Base-by-base conservation (phyloP, 1,139 yeast species). In the Suhomyces bolitotheri region DNA sequence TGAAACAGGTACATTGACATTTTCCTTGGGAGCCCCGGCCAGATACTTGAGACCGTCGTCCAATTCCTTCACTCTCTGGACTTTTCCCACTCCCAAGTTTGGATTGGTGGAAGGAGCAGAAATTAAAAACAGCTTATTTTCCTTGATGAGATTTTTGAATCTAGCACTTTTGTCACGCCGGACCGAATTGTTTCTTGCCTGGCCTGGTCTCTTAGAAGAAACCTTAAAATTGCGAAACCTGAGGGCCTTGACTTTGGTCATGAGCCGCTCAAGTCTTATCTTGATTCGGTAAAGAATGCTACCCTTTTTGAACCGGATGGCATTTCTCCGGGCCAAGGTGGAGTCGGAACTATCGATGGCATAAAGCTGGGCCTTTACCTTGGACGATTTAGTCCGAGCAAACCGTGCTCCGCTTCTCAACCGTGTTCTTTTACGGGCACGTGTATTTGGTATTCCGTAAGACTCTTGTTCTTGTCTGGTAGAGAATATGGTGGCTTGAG, bases 401-500 rank as follows among this genome's bases (percentile, higher is more conserved):
- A 42, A 39, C 10, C 41, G 24, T 5, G 30, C 13, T 7, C 17
- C 16, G 10, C 25, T 7, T n/a, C 29, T 31, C 7, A 40, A 31
- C 8, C 32, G 24, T n/a, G 31, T 19, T 16, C 27, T 34, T 26
- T 34, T 34, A 10, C 25, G 20, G 5, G 36, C 24, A 7, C 19
- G 25, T 16, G 25, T 22, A 4, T 36, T 22, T 4, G 12, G 12
- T 4, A 21, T 22, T n/a, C 16, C 33, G n/a, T 31, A 28, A 2
- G 31, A 19, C 10, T 33, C 36, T 9, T 33, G 40, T 7, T 40
- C 50, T 10, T 35, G 53, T 43, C 73, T 51, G 3, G 75, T 70
- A 14, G 73, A 67, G 41, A 71, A 70, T 16, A 71, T 69, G 1
- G 76, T 71, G 8, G 73, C 74, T 43, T 68, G 75, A 0, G 73